phyloP scores from a whole-genome alignment of 2,329 filamentous ascomycete species.

The Thelonectria rubi region DNA sequence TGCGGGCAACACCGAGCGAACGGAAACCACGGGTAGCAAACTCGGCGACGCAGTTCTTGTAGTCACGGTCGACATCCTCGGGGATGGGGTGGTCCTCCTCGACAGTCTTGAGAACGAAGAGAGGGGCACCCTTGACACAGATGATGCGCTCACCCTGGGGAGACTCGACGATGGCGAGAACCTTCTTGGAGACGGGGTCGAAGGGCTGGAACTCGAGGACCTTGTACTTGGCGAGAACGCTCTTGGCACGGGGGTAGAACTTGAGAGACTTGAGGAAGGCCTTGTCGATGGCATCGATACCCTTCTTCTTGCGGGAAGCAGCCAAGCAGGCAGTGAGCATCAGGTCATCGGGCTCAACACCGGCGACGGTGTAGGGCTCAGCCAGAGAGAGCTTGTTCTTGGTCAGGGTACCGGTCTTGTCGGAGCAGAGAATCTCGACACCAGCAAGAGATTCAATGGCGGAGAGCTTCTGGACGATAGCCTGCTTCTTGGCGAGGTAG shows the following conservation, averaged over 20 bases:
- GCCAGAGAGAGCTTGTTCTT: slow-evolving; percentile 93
- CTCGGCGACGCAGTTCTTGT: slow-evolving; percentile 92
- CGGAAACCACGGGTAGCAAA: slow-evolving; percentile 94
- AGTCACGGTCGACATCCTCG: slow-evolving; percentile 79
- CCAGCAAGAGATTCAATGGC: slow-evolving; percentile 92
- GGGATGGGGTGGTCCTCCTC: slow-evolving; percentile 85
- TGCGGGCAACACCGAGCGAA: slow-evolving; percentile 91
- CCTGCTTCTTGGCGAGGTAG: slow-evolving; percentile 91
- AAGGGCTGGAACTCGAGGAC: slow-evolving; percentile 88
- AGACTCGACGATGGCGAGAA: slow-evolving; percentile 83
- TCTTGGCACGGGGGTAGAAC: slow-evolving; percentile 84
- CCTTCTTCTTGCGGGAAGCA: slow-evolving; percentile 93
- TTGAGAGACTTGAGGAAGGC: slow-evolving; percentile 88
- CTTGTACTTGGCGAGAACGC: slow-evolving; percentile 82
- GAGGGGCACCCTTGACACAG: slow-evolving; percentile 91
- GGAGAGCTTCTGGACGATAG: slow-evolving; percentile 91
- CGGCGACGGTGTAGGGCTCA: slow-evolving; percentile 83
- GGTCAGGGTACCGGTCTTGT: slow-evolving; percentile 93
- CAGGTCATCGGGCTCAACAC: slow-evolving; percentile 85
- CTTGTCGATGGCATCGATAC: slow-evolving; percentile 94
- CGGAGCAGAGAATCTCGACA: slow-evolving; percentile 92
- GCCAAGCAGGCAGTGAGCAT: slow-evolving; percentile 93
- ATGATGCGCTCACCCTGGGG: slow-evolving; percentile 84
- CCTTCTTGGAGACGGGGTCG: slow-evolving; percentile 94
- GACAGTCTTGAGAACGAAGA: slow-evolving; percentile 87